These are phyloP conservation scores for Euphrasia arctica DNA, from an alignment of 305 asterid genomes.

Conservation along the genomic window DNA sequence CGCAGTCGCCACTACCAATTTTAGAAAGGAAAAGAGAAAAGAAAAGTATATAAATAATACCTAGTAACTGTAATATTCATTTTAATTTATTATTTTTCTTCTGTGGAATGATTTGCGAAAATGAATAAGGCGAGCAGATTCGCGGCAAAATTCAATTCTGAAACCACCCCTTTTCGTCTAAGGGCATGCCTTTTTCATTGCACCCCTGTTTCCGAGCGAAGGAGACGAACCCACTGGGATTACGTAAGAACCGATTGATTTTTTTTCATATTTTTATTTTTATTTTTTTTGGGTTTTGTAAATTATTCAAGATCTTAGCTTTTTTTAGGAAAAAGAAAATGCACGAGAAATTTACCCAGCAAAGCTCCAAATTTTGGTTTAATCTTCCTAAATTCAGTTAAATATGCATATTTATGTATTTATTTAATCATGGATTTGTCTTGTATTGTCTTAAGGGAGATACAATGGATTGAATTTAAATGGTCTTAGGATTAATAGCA, in stretches of 20 bases:
- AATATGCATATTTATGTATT: not conserved
- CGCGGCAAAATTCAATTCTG: conserved; percentile 41
- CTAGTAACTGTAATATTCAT: not conserved
- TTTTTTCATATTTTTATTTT: not conserved
- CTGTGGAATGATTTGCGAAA: conserved; percentile 28
- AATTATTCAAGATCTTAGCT: not conserved
- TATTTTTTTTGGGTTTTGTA: not conserved
- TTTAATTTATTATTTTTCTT: not conserved
- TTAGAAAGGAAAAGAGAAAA: too few species aligned
- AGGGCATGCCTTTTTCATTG: conserved; percentile 57
- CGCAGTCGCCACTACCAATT: too few species aligned
- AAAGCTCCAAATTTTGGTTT: not conserved
- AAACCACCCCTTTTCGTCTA: conserved; percentile 43
- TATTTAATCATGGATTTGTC: not conserved
- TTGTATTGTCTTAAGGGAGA: not conserved
- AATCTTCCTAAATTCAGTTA: not conserved
- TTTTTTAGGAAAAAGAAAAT: not conserved
- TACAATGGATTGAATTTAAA: not conserved
- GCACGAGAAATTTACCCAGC: not conserved
- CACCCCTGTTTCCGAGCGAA: conserved; percentile 68
- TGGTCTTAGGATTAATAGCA: conserved; percentile 5
- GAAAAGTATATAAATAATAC: too few species aligned
- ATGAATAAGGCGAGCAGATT: conserved; percentile 55
- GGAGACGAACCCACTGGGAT: conserved; percentile 62
- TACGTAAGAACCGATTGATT: conserved; percentile 33